Base-by-base conservation (phyloP, 2,329 filamentous ascomycete species). In the Huntiella bhutanensis region DNA sequence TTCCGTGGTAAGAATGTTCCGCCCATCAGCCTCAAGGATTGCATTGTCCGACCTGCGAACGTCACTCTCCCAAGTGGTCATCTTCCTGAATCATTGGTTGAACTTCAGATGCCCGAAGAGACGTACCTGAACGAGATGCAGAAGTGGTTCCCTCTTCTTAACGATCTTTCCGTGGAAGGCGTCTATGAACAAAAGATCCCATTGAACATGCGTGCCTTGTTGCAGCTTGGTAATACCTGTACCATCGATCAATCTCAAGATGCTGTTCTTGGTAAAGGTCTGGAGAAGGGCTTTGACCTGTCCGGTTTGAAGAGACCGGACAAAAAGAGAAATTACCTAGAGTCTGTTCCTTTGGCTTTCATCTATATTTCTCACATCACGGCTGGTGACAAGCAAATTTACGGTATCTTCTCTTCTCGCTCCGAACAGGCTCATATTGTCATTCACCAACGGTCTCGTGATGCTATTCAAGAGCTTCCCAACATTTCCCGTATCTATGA, bases 101-200 rank as follows among this genome's bases (percentile, higher is more conserved):
- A 87, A 64, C 70, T 99, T 34, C 87, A 81, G 0, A 83, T 98
- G 61, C 71, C 83, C 0, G 91, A 98, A 59, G 80, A 91, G 47
- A 71, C 82, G 0, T 98, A 92, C 61, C 76, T 94, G 59, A 70
- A 80, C 0, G 80, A 86, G 51, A 92, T 86, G 57, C 47, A 50
- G 19, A 49, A 51, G 22, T 51, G 49, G 49, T 50, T 50, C 16
- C 48, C 48, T 7, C 41, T 52, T n/a, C 45, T 49, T n/a, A 50
- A 51, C 19, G 36, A 51, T 36, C 49, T 43, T 16, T 47, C 49
- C 52, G 83, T 98, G 1, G 91, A 98, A 61, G 92, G 92, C 28
- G 86, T 98, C 11, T 99, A 99, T 57, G 92, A 98, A 64, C 88
- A 81, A 56, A 82, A 94, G 53, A 71, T 99, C 1, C 86, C 92